Evolutionary conservation across 768 basidiomycete genomes (phyloP).

Genomic region (Russula sp.): DNA sequence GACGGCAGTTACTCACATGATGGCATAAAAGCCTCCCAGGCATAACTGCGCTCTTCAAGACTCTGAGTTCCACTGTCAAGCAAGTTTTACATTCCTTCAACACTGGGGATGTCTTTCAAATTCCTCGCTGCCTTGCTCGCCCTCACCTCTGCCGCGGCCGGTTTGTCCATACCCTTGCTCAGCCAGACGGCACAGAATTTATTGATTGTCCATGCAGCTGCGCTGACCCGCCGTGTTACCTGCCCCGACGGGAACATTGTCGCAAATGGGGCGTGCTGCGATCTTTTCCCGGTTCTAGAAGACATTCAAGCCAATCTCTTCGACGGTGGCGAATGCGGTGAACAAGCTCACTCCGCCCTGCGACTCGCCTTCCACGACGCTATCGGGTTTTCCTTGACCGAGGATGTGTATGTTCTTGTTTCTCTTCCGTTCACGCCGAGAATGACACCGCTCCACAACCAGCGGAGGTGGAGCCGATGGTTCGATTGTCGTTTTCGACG

Average conservation of each 20-base stretch:
- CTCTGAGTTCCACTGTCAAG: not conserved
- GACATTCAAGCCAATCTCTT: conserved; percentile 32
- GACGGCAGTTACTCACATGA: not conserved
- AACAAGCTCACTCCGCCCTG: conserved; percentile 30
- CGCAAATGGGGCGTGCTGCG: conserved; percentile 31
- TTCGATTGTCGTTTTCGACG: conserved; percentile 24
- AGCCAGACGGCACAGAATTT: not conserved
- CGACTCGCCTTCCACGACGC: conserved; percentile 30
- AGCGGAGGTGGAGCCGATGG: conserved; percentile 29
- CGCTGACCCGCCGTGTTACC: conserved; percentile 24
- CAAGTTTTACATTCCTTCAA: not conserved
- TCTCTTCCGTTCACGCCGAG: not conserved
- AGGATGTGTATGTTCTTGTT: not conserved
- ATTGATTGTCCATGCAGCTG: conserved; percentile 12
- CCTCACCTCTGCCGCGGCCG: conserved; percentile 19
- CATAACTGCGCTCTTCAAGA: not conserved
- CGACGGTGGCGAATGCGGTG: conserved; percentile 29
- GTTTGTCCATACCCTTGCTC: not conserved
- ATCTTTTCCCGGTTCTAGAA: conserved; percentile 29
- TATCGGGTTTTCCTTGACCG: conserved; percentile 18
- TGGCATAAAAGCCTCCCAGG: not conserved
- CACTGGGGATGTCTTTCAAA: conserved; percentile 25
- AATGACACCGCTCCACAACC: not conserved
- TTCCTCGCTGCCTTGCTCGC: conserved; percentile 21
- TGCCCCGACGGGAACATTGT: conserved; percentile 31